Percentiles rank a stretch among this genome's conserved stretches.
These are phyloP conservation scores for Prosopis cineraria DNA, from an alignment of 306 rosid species.

Conservation along the genomic window DNA sequence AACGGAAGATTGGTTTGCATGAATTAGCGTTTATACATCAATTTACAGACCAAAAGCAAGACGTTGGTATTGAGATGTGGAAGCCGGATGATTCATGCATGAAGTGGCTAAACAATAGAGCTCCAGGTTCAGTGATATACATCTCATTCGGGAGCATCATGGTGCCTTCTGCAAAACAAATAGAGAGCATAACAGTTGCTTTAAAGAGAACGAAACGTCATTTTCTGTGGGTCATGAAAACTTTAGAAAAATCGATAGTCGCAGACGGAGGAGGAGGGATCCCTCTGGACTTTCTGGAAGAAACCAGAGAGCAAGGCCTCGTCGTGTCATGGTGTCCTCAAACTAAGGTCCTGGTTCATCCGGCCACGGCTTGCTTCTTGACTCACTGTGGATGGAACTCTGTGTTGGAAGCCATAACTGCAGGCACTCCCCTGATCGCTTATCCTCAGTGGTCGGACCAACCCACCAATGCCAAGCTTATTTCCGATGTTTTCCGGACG, in stretches of 20 bases:
- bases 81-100: slow-evolving; percentile 47
- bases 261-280: background rate
- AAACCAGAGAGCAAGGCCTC: slow-evolving; percentile 45
- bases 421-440: slow-evolving; percentile 52
- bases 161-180: slow-evolving; percentile 21
- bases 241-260: background rate
- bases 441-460: slow-evolving; percentile 60
- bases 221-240: slow-evolving; percentile 53
- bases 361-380: slow-evolving; percentile 49
- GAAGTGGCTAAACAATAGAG: slow-evolving; percentile 47
- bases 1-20: no score
- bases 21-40: no score
- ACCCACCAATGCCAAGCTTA: slow-evolving; percentile 56
- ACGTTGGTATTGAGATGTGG: slow-evolving; percentile 51
- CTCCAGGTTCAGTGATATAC: slow-evolving; percentile 48
- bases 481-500: slow-evolving; percentile 39
- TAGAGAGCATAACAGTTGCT: slow-evolving; percentile 47
- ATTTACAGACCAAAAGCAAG: slow-evolving; percentile 25
- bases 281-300: slow-evolving; percentile 37
- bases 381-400: slow-evolving; percentile 69
- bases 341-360: slow-evolving; percentile 46
- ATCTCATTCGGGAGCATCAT: slow-evolving; percentile 53
- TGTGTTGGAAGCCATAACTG: slow-evolving; percentile 40
- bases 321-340: slow-evolving; percentile 59
- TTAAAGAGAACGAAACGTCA: slow-evolving; percentile 21